Evolutionary conservation across 306 rosid genomes (phyloP).

Genomic region (Glycyrrhiza uralensis): DNA sequence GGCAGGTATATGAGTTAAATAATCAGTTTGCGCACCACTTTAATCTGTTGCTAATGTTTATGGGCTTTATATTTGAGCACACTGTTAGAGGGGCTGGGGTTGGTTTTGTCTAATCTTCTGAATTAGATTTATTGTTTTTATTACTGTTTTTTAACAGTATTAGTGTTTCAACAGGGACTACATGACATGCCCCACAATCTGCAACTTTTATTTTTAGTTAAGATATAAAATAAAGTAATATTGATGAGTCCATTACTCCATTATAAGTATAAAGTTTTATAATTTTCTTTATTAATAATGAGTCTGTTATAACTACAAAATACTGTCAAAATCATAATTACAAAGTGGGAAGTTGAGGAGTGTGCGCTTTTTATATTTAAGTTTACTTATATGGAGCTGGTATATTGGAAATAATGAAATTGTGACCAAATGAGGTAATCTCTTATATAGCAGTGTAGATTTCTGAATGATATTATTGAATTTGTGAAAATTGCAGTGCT

Average conservation of each 20-base stretch:
- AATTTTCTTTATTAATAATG: background rate
- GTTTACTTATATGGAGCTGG: background rate
- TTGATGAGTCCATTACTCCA: background rate
- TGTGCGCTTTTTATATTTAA: background rate
- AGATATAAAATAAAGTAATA: background rate
- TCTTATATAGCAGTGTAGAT: background rate
- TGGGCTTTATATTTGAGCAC: background rate
- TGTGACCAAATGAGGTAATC: background rate
- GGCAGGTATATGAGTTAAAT: slow-evolving; percentile 62
- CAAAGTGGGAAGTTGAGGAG: slow-evolving; percentile 16
- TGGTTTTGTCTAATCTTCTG: background rate
- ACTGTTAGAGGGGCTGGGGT: slow-evolving; percentile 2
- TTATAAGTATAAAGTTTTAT: background rate
- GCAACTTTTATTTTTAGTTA: background rate
- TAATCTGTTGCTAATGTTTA: background rate
- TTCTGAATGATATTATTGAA: slow-evolving; percentile 18
- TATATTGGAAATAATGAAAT: background rate
- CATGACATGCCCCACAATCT: background rate
- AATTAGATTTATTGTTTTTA: slow-evolving; percentile 13
- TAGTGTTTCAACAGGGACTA: background rate
- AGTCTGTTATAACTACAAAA: background rate
- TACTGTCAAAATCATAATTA: background rate
- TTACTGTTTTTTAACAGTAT: background rate
- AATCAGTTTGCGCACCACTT: background rate
- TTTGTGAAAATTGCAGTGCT: slow-evolving; percentile 55